Percentiles rank a stretch among this genome's conserved stretches.
phyloP scores from a whole-genome alignment of 2,329 filamentous ascomycete species.

The Aspergillus uvarum region DNA sequence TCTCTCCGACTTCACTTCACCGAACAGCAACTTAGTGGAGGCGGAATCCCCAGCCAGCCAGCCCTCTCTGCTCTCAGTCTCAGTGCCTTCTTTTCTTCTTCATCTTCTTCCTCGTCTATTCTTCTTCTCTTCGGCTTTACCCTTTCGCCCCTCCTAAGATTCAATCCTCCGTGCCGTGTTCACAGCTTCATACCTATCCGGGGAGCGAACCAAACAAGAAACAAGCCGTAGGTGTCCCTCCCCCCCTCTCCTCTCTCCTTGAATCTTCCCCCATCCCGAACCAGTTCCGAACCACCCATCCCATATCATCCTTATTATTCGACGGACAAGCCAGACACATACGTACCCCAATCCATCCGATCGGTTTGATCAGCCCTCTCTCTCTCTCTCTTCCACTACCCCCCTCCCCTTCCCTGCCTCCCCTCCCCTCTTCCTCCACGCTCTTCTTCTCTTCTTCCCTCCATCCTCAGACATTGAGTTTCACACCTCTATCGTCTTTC shows the following conservation, averaged over 20 bases:
- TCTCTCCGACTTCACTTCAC: neutral
- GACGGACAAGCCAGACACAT: neutral
- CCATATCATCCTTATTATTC: neutral
- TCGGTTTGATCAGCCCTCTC: neutral
- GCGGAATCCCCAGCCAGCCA: neutral
- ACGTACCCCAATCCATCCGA: neutral
- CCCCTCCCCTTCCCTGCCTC: neutral
- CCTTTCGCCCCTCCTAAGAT: neutral
- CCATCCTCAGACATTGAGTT: neutral
- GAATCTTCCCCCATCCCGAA: neutral
- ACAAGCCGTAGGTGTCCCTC: neutral
- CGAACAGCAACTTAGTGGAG: no score
- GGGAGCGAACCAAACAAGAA: neutral
- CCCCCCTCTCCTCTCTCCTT: neutral
- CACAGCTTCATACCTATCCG: neutral
- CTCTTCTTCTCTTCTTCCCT: neutral
- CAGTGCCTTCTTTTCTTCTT: neutral
- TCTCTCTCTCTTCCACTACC: neutral
- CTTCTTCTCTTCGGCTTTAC: neutral
- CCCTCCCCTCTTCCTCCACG: neutral
- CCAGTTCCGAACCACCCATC: neutral
- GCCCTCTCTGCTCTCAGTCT: constrained; percentile 7
- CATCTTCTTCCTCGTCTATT: neutral
- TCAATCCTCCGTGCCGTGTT: neutral
- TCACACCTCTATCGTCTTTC: constrained; percentile 2